phyloP scores from a whole-genome alignment of 352 stramenopile genomes.

The Phytophthora brassicae region DNA sequence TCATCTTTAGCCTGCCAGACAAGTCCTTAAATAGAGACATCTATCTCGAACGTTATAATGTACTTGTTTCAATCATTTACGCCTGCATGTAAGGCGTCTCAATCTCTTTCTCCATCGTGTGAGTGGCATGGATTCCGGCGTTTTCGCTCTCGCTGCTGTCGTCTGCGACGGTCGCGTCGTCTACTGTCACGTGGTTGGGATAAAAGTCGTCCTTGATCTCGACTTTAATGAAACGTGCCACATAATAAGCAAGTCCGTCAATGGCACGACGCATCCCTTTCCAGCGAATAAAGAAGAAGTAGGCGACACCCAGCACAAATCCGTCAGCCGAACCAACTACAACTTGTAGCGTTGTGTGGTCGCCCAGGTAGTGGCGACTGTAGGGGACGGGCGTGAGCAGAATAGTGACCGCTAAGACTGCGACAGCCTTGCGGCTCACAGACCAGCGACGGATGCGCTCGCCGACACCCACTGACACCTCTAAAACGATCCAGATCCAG shows the following conservation, averaged over 20 bases:
- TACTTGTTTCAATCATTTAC: slow-evolving; percentile 28
- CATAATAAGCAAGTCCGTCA: slow-evolving; percentile 18
- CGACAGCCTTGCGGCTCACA: slow-evolving; percentile 10
- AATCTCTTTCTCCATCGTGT: slow-evolving; percentile 25
- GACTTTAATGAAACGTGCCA: slow-evolving; percentile 29
- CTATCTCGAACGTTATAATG: slow-evolving; percentile 1
- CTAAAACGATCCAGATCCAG: slow-evolving; percentile 40
- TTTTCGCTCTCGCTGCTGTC: slow-evolving; percentile 37
- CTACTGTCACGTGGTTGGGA: slow-evolving; percentile 9
- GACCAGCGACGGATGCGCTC: slow-evolving; percentile 27
- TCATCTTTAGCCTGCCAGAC: slow-evolving; percentile 19
- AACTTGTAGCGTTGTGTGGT: slow-evolving; percentile 47
- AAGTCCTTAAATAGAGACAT: slow-evolving; percentile 25
- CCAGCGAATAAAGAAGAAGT: slow-evolving; percentile 46
- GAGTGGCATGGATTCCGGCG: slow-evolving; percentile 1
- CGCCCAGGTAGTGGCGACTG: slow-evolving; percentile 49
- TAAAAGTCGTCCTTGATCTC: slow-evolving; percentile 47
- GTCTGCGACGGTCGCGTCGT: slow-evolving; percentile 28
- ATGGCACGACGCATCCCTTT: slow-evolving; percentile 28
- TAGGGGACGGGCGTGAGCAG: slow-evolving; percentile 44
- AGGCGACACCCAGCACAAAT: slow-evolving; percentile 33
- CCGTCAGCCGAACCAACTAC: slow-evolving; percentile 33
- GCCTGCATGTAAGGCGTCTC: slow-evolving; percentile 32
- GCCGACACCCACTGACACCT: slow-evolving; percentile 33
- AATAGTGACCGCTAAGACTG: slow-evolving; percentile 18